phyloP scores from a whole-genome alignment of 2,329 filamentous ascomycete species.

The Emergomyces africanus region DNA sequence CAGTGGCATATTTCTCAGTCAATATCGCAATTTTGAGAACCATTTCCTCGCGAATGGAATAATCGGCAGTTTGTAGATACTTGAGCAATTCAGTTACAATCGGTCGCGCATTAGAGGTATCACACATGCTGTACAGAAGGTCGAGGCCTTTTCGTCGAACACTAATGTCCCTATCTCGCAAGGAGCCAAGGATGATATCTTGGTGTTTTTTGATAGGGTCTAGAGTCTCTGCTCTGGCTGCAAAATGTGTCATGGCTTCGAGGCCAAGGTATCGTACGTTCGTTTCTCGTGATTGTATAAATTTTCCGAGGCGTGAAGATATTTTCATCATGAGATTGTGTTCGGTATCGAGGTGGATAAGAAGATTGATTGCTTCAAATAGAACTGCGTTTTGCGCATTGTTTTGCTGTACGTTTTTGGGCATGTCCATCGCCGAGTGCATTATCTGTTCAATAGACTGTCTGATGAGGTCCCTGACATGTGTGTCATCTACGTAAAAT shows the following conservation, averaged over 20 bases:
- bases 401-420: constrained; percentile 98
- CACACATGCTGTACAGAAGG: constrained; percentile 98
- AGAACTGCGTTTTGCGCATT: constrained; percentile 97
- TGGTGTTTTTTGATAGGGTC: constrained; percentile 98
- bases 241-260: constrained; percentile 96
- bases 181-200: constrained; percentile 83
- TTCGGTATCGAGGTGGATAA: constrained; percentile 94
- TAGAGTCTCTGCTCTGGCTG: constrained; percentile 81
- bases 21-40: constrained; percentile 96
- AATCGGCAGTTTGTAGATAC: constrained; percentile 92
- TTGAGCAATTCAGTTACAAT: constrained; percentile 90
- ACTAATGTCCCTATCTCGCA: constrained; percentile 93
- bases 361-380: constrained; percentile 96
- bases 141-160: constrained; percentile 92
- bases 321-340: constrained; percentile 93
- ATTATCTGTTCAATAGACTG: constrained; percentile 85
- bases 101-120: constrained; percentile 80
- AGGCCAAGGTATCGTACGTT: constrained; percentile 93
- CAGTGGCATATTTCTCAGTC: constrained; percentile 96
- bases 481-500: constrained; percentile 63
- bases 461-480: constrained; percentile 81
- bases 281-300: constrained; percentile 92
- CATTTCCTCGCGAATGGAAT: constrained; percentile 98
- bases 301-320: constrained; percentile 77
- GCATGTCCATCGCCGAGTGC: constrained; percentile 80